phyloP scores from a whole-genome alignment of 805 yeast species.

The Metschnikowia colocasiae region DNA sequence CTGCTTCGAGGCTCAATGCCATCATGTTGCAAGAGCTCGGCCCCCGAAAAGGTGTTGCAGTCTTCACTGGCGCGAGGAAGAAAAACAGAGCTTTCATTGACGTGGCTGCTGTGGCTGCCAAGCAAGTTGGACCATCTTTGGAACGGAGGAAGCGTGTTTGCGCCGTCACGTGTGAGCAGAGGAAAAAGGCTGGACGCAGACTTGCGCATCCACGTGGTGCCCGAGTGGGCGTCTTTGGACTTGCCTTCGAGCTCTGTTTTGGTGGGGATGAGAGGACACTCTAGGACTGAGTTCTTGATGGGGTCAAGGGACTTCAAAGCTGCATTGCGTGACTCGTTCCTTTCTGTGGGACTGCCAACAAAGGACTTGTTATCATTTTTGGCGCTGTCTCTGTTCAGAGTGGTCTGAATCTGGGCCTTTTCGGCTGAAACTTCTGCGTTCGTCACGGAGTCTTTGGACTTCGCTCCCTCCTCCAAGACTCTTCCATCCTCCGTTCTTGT shows the following conservation, averaged over 20 bases:
- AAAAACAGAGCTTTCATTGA: not conserved
- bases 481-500: too few species aligned
- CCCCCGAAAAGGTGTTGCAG: not conserved
- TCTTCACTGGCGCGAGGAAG: not conserved
- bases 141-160: conserved; percentile 2
- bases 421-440: too few species aligned
- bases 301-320: not conserved
- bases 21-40: conserved; percentile 1
- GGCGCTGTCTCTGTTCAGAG: not conserved
- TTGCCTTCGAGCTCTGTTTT: not conserved
- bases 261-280: not conserved
- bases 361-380: not conserved
- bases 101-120: not conserved
- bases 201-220: conserved; percentile 4
- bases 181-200: conserved; percentile 10
- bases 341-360: not conserved
- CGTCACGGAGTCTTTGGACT: too few species aligned
- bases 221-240: not conserved
- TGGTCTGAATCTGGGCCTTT: not conserved
- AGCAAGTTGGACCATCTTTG: conserved; percentile 1
- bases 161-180: conserved; percentile 9
- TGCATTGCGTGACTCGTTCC: not conserved
- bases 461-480: too few species aligned
- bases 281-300: not conserved
- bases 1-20: not conserved